Base-by-base conservation (phyloP, 1,284 basidiomycete species). In the Meripilus lineatus region DNA sequence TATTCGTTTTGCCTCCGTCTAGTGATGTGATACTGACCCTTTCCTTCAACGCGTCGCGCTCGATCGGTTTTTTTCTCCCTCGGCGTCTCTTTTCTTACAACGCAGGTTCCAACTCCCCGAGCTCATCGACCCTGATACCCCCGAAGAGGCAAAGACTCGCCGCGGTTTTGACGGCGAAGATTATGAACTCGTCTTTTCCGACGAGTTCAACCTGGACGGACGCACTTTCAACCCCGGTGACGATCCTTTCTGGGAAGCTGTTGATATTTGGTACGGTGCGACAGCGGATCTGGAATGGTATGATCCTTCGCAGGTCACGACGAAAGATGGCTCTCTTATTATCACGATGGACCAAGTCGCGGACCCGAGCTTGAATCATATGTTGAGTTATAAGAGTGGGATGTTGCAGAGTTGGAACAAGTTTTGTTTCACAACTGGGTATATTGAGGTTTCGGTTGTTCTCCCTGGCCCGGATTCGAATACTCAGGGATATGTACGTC, bases 361-460 rank as follows among this genome's bases (percentile, higher is more conserved):
- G 5, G 59, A 61, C 44, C 13, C 42, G 10, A 48, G 50, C 10
- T 32, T 67, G 5, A 81, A 81, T 45, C 80, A 92, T 57, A 72
- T 71, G 11, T 69, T 91, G 50, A 70, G 76, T 47, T 92, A 84
- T 62, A 72, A 75, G 24, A 76, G 74, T 33, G 82, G 79, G 1
- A 84, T 84, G 79, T 55, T 86, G 2, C 77, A 81, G 58, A 74
- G 69, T 47, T 88, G 88, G 86, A 89, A 89, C 63, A 89, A 93
- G 66, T 85, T 93, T 61, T 94, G 91, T 62, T 94, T 93, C 64
- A 83, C 79, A 3, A 75, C 77, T 14, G 81, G 80, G 14, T 85
- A 86, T 58, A 76, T 88, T 43, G 81, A 82, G 64, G 82, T 79
- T 38, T 62, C 57, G 37, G 47, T 64, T 24, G 62, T 61, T 2